Conservation (phyloP, 1,284 basidiomycete species). For the Xerocomus minutiporus region DNA sequence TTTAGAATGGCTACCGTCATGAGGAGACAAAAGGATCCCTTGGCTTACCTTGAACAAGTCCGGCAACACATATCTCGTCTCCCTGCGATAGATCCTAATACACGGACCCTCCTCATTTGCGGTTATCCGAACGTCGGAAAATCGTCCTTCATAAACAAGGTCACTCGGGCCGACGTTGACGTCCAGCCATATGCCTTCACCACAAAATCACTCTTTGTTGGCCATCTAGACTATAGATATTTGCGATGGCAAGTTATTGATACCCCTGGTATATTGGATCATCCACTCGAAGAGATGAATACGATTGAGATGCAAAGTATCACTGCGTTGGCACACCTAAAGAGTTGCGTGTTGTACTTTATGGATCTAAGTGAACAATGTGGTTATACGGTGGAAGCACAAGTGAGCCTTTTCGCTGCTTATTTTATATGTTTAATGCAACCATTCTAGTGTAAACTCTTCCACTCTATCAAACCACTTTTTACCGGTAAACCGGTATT, state of each 20-base stretch:
- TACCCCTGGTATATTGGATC: conserved; percentile 89
- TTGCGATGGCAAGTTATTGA: conserved; percentile 97
- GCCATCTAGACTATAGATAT: conserved; percentile 96
- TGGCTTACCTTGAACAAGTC: conserved; percentile 96
- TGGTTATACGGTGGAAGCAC: conserved; percentile 91
- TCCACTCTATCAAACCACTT: conserved; percentile 96
- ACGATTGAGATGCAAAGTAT: conserved; percentile 99
- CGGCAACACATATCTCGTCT: conserved; percentile 96
- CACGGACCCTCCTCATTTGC: conserved; percentile 92
- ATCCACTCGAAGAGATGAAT: conserved; percentile 97
- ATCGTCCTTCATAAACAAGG: conserved; percentile 97
- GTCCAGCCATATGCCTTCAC: conserved; percentile 98
- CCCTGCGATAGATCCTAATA: conserved; percentile 93
- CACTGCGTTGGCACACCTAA: conserved; percentile 90
- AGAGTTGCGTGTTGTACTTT: conserved; percentile 90
- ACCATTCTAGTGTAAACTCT: conserved; percentile 78
- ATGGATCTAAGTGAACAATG: conserved; percentile 97
- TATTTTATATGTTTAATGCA: neutral
- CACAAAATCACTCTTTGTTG: conserved; percentile 94
- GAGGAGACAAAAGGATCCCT: conserved; percentile 93
- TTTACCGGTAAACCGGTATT: conserved; percentile 89
- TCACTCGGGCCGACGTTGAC: conserved; percentile 94
- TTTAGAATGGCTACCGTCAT: conserved; percentile 93
- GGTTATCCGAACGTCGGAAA: conserved; percentile 98
- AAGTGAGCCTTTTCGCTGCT: conserved; percentile 46